These are phyloP conservation scores for Diaporthe ampelina DNA, from an alignment of 2,329 filamentous ascomycete genomes.

Conservation along the genomic window DNA sequence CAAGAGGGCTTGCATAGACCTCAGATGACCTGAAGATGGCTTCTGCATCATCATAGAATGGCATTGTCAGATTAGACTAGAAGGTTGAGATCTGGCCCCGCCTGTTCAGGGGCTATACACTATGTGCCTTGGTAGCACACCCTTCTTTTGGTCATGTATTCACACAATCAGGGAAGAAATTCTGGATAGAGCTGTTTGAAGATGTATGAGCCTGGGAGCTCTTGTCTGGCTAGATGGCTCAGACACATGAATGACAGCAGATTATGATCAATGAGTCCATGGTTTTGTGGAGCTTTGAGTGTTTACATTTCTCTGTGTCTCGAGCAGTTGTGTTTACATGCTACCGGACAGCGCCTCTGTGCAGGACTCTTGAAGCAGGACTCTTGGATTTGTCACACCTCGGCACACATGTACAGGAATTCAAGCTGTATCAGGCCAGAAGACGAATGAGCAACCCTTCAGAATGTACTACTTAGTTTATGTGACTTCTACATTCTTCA, in stretches of 20 bases:
- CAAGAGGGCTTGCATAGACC: conserved; percentile 34
- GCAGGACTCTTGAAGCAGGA: background rate
- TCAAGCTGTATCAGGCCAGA: background rate
- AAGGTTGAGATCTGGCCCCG: background rate
- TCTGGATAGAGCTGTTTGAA: conserved; percentile 22
- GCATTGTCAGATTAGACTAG: conserved; percentile 27
- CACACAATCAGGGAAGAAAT: conserved; percentile 11
- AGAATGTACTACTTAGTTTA: too few species aligned
- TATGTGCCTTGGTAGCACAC: background rate
- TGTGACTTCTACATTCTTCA: too few species aligned
- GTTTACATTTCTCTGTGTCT: background rate
- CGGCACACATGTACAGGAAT: background rate
- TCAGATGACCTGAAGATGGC: conserved; percentile 35
- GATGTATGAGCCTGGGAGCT: conserved; percentile 11
- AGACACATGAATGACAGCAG: conserved; percentile 9
- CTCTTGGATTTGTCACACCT: background rate
- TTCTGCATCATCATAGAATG: conserved; percentile 34
- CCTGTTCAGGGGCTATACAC: background rate
- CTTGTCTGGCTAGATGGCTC: background rate
- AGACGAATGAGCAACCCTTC: background rate
- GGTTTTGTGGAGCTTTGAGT: background rate
- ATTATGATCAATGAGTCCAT: background rate
- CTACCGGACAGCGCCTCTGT: background rate
- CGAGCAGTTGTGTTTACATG: background rate
- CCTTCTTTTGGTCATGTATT: conserved; percentile 19